Evolutionary conservation across 2,329 filamentous ascomycete species (phyloP), one percentile per base, ranked within the genome.

Genomic region (Coniochaeta sp.): DNA sequence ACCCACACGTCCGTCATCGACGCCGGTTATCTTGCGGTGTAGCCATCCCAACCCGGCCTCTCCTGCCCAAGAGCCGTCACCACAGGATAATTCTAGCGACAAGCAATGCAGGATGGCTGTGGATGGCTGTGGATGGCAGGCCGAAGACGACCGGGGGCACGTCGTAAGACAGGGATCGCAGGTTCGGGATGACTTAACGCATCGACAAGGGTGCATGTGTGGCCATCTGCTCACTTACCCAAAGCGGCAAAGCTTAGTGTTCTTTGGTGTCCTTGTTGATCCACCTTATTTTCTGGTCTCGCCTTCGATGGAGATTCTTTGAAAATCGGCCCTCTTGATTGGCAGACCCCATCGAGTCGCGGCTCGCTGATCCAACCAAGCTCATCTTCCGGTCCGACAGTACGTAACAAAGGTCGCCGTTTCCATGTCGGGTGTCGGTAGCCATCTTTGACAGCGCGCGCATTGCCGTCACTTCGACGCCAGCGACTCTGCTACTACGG

Each of bases 151-250:
- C 57, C 30, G n/a, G 30, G 30, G 42, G 42, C 10, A 16, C 36
- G 40, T n/a, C 38, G 34, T 38, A 42, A 28, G 42, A 52, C 42
- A 52, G 34, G 58, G 58, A n/a, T 38, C n/a, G 42, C 19, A 28
- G n/a, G 30, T 59, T 34, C 19, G 30, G 14, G 42, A 52, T 47
- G 28, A 38, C 42, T 50, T 24, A 47, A 54, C 22, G n/a, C 32
- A 6, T 17, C 22, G 47, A 52, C 47, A 52, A 17, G 47, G 47
- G 26, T 52, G 6, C 12, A 16, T 9, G 24, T 36, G 9, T 47
- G 59, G 40, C 22, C 54, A 56, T 57, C 55, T 60, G 59, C 59
- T 34, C 59, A 57, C 40, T 60, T 60, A 57, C 59, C 59, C 40
- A 54, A 60, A 60, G 24, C 34, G 52, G 59, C 22, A 30, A 57